These are phyloP conservation scores for Candida sanyiensis DNA, from an alignment of 805 yeast genomes.

Conservation along the genomic window DNA sequence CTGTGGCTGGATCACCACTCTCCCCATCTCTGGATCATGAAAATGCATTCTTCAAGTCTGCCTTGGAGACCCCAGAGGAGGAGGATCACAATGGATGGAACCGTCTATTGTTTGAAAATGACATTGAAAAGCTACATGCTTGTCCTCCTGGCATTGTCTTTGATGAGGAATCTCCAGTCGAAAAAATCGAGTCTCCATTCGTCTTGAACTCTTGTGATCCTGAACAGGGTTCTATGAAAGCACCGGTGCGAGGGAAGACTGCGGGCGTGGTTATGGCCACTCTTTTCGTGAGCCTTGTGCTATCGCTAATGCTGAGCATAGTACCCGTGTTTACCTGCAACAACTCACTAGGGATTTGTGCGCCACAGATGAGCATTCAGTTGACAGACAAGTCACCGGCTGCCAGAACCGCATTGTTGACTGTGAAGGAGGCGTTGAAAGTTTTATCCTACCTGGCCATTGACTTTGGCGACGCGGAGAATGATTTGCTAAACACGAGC, in stretches of 20 bases:
- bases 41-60: slow-evolving; percentile 7
- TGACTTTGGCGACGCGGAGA: slow-evolving; percentile 33
- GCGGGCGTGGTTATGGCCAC: neutral
- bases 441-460: slow-evolving; percentile 41
- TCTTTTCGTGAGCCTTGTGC: slow-evolving; percentile 1
- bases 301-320: slow-evolving; percentile 3
- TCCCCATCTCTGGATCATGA: neutral
- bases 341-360: slow-evolving; percentile 27
- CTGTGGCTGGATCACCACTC: no score
- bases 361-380: slow-evolving; percentile 40
- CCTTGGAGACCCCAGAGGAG: slow-evolving; percentile 1
- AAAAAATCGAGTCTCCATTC: no score
- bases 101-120: neutral
- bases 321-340: slow-evolving; percentile 30
- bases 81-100: neutral
- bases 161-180: no score
- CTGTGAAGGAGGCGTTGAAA: slow-evolving; percentile 38
- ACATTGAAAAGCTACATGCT: no score
- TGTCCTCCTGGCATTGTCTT: no score
- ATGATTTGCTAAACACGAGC: slow-evolving; percentile 17
- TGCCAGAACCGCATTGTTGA: slow-evolving; percentile 29
- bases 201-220: no score
- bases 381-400: slow-evolving; percentile 32
- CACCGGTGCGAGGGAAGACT: no score
- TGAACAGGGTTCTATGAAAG: no score